Base-by-base conservation (phyloP, 208 protist species). In the Hexamita inflata region DNA sequence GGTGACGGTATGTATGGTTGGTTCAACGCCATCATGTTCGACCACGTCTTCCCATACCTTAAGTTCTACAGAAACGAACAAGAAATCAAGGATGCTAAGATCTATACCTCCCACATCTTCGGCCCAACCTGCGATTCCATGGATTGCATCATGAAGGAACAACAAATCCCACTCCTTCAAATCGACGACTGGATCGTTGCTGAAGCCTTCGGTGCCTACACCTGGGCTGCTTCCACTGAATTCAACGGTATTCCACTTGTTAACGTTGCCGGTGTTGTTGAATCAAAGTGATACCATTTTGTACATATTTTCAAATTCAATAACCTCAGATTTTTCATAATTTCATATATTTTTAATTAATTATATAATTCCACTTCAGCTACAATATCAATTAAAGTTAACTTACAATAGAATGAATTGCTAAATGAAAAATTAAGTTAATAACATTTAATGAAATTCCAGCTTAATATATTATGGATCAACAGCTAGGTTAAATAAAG, bases 151-250 rank as follows among this genome's bases (percentile, higher is more conserved):
- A 7, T 76, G 19, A n/a, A 45, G 32, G 58, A 64, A 2, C 35
- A 38, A n/a, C 2, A 39, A 29, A 11, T 75, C 24, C 88, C 88
- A 28, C 67, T 83, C 70, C 77, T 90, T 26, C 62, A 84, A 34
- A 75, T 89, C 38, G 89, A 88, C 66, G 86, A 90, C 65, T 91
- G 88, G 88, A 57, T 92, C n/a, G 79, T 81, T 53, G 89, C 88
- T 61, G n/a, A 28, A 35, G 75, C 88, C 77, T 91, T 92, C 86
- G 89, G 89, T 75, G 88, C 89, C 26, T 92, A 91, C 81, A 91
- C 89, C 1, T 83, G 76, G 15, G 83, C 89, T 15, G 88, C 86
- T 35, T 80, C 78, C 0, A 84, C 84, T 70, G 30, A 78, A 29
- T 92, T 92, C 82, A 92, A 92, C 77, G 88, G 88, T 32, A 70